Percentiles rank a stretch among this genome's conserved stretches.
phyloP scores from a whole-genome alignment of 164 flowering plant species.

The Pachysandra terminalis region DNA sequence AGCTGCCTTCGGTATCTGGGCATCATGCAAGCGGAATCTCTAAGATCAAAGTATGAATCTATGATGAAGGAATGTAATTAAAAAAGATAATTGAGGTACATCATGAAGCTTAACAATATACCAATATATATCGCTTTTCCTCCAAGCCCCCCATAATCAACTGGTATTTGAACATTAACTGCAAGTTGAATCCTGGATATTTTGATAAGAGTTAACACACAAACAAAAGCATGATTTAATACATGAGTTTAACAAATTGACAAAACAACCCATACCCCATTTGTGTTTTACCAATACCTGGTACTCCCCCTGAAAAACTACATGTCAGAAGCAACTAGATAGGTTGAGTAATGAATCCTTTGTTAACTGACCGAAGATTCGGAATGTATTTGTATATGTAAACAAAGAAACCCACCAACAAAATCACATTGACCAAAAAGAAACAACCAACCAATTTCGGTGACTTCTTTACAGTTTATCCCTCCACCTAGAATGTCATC shows the following conservation, averaged over 20 bases:
- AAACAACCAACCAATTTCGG: constrained; percentile 78
- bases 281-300: constrained; percentile 98
- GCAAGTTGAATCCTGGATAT: constrained; percentile 88
- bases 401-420: constrained; percentile 3
- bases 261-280: constrained; percentile 62
- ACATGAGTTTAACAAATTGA: not conserved
- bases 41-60: constrained; percentile 2
- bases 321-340: constrained; percentile 13
- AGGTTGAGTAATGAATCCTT: not conserved
- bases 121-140: constrained; percentile 95
- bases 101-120: constrained; percentile 13
- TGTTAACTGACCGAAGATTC: constrained; percentile 1
- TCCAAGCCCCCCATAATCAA: constrained; percentile 79
- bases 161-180: constrained; percentile 92
- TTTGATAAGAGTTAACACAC: constrained; percentile 5
- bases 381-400: not conserved
- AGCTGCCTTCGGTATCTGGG: constrained; percentile 95
- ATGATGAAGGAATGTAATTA: not conserved
- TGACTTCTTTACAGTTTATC: constrained; percentile 80
- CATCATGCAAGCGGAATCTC: constrained; percentile 16
- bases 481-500: constrained; percentile 92
- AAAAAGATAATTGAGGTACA: constrained; percentile 2
- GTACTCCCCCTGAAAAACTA: constrained; percentile 78
- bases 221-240: not conserved
- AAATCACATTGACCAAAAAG: constrained; percentile 5